Evolutionary conservation across 208 protist genomes (phyloP).

Genomic region (Strigomonas oncopelti): DNA sequence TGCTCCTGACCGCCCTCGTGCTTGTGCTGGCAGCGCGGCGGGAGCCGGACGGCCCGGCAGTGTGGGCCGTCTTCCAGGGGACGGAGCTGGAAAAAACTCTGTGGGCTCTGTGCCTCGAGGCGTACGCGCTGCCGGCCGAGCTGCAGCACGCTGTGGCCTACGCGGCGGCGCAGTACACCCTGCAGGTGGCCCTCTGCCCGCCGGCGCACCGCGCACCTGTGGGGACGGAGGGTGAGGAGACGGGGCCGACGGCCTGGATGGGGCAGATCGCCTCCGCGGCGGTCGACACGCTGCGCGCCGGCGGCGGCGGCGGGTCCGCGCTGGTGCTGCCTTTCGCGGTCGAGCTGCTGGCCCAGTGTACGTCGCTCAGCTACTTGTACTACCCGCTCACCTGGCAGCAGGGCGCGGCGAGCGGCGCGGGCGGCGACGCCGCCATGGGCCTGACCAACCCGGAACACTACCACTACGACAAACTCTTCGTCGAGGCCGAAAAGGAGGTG

Average conservation of each 20-base stretch:
- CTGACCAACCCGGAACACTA: background rate
- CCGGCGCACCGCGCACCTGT: background rate
- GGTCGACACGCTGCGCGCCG: background rate
- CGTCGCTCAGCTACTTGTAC: slow-evolving; percentile 19
- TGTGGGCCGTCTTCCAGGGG: background rate
- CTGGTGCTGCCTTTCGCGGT: background rate
- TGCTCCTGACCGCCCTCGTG: slow-evolving; percentile 3
- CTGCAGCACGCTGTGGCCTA: slow-evolving; percentile 36
- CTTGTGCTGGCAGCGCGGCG: background rate
- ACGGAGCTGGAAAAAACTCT: background rate
- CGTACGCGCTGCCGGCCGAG: slow-evolving; percentile 25
- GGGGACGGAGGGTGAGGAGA: background rate
- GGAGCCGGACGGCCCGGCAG: background rate
- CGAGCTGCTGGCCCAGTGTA: slow-evolving; percentile 6
- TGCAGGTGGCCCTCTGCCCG: slow-evolving; percentile 5
- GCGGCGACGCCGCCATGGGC: background rate
- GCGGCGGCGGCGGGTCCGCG: background rate
- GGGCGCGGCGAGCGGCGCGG: background rate
- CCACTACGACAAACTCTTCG: background rate
- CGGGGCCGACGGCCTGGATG: background rate
- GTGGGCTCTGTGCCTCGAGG: slow-evolving; percentile 16
- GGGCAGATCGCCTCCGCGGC: background rate
- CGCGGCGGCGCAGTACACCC: slow-evolving; percentile 36
- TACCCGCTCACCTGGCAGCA: background rate
- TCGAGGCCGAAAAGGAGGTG: background rate